Base-by-base conservation (phyloP, 805 yeast genomes). In the Allodekkera sacchari region DNA sequence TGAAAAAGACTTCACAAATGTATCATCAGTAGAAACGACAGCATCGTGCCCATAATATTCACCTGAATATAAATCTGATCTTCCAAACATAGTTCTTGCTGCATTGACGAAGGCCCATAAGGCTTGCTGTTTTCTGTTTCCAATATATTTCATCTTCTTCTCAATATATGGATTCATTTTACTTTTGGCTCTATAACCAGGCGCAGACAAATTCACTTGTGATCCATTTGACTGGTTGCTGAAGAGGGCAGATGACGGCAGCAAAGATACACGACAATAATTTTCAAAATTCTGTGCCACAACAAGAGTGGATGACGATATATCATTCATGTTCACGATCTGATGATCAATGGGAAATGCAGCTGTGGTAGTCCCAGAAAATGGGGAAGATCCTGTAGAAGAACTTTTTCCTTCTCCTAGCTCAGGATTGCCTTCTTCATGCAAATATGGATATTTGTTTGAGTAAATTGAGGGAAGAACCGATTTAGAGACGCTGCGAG, bases 31-130 rank as follows among this genome's bases (percentile, higher is more conserved):
- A 9, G 61, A 50, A 12, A 64, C 51, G 37, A 53, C 27, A 38
- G 66, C 68, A 52, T 60, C 31, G 42, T 55, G 42, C 45, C 53
- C 42, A 44, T 45, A 34, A 47, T 43, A 47, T 32, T 59, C 61
- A 18, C 74, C 66, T 21, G 68, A 52, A 47, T 60, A 63, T 24
- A 68, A 48, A 44, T 66, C 65, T 40, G 61, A 64, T 40, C 69
- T 50, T 21, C 58, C 46, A 39, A 58, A 59, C 64, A 72, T 69
- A 1, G 75, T 65, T 41, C 63, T 65, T 8, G 68, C 53, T 1
- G 76, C 73, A 17, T 69, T 64, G 1, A 72, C 48, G 28, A 71
- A 59, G 0, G 72, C 55, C 79, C 79, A 73, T 4, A 72, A 36
- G 3, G 77, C 77, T 39, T 74, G 74, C 27, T 55, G 57, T 9